Evolutionary conservation across 768 basidiomycete species (phyloP).

Genomic region (Tylopilus felleus): DNA sequence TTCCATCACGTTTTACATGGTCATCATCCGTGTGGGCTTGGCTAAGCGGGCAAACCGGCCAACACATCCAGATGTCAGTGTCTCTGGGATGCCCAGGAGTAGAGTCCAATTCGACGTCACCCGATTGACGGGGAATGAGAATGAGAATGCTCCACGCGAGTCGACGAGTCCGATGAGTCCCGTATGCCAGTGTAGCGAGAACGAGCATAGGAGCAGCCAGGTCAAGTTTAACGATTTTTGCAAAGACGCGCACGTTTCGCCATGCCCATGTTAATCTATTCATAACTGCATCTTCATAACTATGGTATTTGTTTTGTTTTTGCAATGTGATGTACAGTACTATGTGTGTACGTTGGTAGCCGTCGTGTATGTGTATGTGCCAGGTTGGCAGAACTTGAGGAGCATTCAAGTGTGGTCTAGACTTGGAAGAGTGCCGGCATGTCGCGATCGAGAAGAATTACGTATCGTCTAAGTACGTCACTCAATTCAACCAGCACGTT

Average conservation of each 20-base stretch:
- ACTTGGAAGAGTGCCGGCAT: neutral
- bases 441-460: neutral
- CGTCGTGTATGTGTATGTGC: no score
- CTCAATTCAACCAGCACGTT: neutral
- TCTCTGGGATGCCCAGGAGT: neutral
- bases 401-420: neutral
- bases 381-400: no score
- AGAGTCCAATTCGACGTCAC: constrained; percentile 6
- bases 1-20: constrained; percentile 42
- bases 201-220: neutral
- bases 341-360: neutral
- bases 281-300: neutral
- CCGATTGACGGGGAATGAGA: neutral
- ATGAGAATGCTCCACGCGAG: neutral
- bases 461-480: neutral
- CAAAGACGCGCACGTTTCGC: neutral
- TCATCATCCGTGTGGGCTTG: constrained; percentile 38
- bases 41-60: neutral
- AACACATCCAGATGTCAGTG: neutral
- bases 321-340: neutral
- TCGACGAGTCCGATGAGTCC: neutral
- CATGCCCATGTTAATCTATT: neutral
- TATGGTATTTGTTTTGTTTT: no score
- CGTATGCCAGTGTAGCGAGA: neutral
- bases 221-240: neutral